Evolutionary conservation across 495 filamentous ascomycete species (phyloP).

Genomic region (Penicillium maclennaniae): DNA sequence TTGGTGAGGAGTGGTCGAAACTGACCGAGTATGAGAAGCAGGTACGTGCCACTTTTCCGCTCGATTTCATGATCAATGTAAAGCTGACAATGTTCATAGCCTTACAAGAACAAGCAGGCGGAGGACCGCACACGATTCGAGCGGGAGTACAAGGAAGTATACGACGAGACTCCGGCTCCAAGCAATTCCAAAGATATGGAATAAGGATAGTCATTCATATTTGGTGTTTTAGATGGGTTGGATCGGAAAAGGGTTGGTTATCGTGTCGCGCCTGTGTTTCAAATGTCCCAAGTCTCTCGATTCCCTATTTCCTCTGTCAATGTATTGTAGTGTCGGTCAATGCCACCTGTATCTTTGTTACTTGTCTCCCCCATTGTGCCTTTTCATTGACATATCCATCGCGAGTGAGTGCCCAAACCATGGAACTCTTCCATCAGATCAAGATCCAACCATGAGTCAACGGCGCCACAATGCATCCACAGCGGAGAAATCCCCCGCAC

Average conservation of each 20-base stretch:
- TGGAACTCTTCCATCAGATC: not conserved
- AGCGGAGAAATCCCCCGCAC: conserved; percentile 13
- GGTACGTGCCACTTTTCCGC: conserved; percentile 32
- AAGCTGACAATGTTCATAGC: conserved; percentile 18
- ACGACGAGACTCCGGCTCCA: conserved; percentile 23
- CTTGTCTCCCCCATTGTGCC: not conserved
- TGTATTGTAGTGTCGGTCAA: conserved; percentile 19
- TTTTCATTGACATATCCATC: not conserved
- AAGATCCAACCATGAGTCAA: conserved; percentile 1
- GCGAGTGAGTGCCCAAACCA: not conserved
- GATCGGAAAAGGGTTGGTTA: conserved; percentile 4
- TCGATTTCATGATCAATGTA: not conserved
- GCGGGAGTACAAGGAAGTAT: conserved; percentile 32
- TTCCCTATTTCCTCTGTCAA: conserved; percentile 17
- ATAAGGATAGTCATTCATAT: not conserved
- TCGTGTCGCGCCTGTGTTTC: conserved; percentile 4
- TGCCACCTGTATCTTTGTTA: conserved; percentile 1
- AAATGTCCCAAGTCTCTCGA: conserved; percentile 8
- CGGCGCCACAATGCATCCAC: conserved; percentile 7
- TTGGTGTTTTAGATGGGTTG: conserved; percentile 6
- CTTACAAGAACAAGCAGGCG: conserved; percentile 16
- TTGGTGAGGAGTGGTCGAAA: conserved; percentile 55
- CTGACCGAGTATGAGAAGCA: conserved; percentile 50
- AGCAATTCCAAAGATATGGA: not conserved
- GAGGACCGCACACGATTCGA: conserved; percentile 31